Evolutionary conservation across 805 yeast genomes (phyloP).

Genomic region (Sugiyamaella boreocaroliniensis): DNA sequence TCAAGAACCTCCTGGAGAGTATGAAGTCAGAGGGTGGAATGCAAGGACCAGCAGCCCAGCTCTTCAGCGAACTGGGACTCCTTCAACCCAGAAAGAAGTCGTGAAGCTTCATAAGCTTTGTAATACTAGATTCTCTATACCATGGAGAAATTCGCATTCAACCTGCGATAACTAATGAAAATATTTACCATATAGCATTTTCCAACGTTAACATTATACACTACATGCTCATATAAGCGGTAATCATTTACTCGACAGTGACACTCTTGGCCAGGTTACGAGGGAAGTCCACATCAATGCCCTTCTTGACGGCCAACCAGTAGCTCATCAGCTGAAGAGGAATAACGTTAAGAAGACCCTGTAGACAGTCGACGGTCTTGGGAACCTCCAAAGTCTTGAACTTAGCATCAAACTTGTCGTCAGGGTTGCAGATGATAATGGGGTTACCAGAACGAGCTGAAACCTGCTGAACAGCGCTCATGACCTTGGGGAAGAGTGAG

Average conservation of each 20-base stretch:
- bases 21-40: conserved; percentile 26
- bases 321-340: conserved; percentile 95
- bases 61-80: conserved; percentile 29
- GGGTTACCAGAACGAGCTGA: conserved; percentile 97
- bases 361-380: conserved; percentile 92
- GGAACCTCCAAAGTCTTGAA: conserved; percentile 75
- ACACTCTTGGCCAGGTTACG: conserved; percentile 97
- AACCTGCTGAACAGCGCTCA: conserved; percentile 93
- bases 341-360: conserved; percentile 88
- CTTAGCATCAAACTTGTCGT: conserved; percentile 39
- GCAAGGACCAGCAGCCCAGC: conserved; percentile 34
- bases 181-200: not conserved
- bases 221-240: not conserved
- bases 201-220: not conserved
- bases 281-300: conserved; percentile 97
- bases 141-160: not conserved
- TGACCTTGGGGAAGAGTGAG: conserved; percentile 90
- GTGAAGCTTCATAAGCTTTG: too few relatives aligned
- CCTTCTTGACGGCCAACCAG: conserved; percentile 93
- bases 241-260: conserved; percentile 68
- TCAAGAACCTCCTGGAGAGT: conserved; percentile 27
- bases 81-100: not conserved
- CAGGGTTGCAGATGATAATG: conserved; percentile 83
- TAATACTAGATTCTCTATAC: too few relatives aligned
- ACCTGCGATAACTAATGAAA: too few relatives aligned